A percentile compares a stretch with the other conserved stretches of the same genome.
Conservation (phyloP, 2,329 filamentous ascomycete genomes). For the Trichoderma harzianum region DNA sequence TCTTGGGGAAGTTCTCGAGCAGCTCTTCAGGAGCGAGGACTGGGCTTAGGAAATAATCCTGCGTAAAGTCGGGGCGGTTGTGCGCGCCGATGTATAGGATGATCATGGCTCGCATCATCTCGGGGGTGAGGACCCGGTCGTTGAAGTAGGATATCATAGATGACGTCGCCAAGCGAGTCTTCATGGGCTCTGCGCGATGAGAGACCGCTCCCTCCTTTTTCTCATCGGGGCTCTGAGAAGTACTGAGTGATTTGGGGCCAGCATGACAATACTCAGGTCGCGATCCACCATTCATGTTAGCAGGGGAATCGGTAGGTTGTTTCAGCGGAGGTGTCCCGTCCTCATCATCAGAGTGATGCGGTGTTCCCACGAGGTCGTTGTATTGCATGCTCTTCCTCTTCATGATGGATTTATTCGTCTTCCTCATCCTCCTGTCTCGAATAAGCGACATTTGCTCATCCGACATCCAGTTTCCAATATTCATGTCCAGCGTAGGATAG, state of each 20-base stretch:
- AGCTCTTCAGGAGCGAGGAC: slow-evolving; percentile 83
- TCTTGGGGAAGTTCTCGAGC: slow-evolving; percentile 85
- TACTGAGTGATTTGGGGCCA: slow-evolving; percentile 36
- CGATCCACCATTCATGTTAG: slow-evolving; percentile 28
- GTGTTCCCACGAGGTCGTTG: slow-evolving; percentile 76
- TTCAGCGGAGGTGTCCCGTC: slow-evolving; percentile 44
- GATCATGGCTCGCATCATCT: slow-evolving; percentile 99
- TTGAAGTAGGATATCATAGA: slow-evolving; percentile 99
- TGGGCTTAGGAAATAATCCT: slow-evolving; percentile 86
- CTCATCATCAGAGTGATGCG: slow-evolving; percentile 75
- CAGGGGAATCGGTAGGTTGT: slow-evolving; percentile 31
- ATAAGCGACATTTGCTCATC: slow-evolving; percentile 97
- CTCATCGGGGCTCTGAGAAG: slow-evolving; percentile 20
- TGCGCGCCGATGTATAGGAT: slow-evolving; percentile 95
- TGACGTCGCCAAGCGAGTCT: slow-evolving; percentile 86
- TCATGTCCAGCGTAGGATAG: slow-evolving; percentile 92
- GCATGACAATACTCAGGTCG: slow-evolving; percentile 50
- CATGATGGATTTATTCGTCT: slow-evolving; percentile 74
- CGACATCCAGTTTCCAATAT: slow-evolving; percentile 98
- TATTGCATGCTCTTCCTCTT: slow-evolving; percentile 87
- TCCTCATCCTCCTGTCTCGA: slow-evolving; percentile 72
- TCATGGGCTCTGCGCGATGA: slow-evolving; percentile 58
- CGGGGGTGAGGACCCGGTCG: slow-evolving; percentile 87
- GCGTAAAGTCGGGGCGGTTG: slow-evolving; percentile 86
- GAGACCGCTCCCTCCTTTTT: slow-evolving; percentile 35